phyloP scores from a whole-genome alignment of 1,139 yeast genomes.

The Suhomyces yuchorum region DNA sequence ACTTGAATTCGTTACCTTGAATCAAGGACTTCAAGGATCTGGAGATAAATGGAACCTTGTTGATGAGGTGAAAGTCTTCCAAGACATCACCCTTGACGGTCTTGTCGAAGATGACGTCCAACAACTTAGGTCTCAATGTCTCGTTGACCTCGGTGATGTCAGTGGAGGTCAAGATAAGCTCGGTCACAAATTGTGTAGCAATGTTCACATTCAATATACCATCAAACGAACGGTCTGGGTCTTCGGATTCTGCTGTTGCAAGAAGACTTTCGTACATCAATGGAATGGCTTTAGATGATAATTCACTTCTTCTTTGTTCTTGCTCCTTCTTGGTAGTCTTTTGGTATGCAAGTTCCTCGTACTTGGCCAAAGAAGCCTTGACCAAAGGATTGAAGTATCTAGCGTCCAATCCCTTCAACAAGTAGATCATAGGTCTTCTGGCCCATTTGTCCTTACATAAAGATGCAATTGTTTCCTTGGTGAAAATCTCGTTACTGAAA shows the following conservation, averaged over 20 bases:
- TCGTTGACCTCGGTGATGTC: conserved; percentile 49
- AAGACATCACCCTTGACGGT: conserved; percentile 72
- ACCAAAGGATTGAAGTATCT: conserved; percentile 78
- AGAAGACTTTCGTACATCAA: conserved; percentile 58
- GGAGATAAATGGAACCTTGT: conserved; percentile 69
- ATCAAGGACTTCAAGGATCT: conserved; percentile 78
- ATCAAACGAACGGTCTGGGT: conserved; percentile 27
- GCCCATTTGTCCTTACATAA: conserved; percentile 73
- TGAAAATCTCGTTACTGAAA: conserved; percentile 60
- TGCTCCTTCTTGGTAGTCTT: conserved; percentile 86
- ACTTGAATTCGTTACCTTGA: conserved; percentile 61
- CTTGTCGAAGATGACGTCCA: conserved; percentile 55
- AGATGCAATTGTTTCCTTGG: conserved; percentile 55
- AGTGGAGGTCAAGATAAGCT: conserved; percentile 60
- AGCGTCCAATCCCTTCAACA: conserved; percentile 77
- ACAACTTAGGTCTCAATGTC: conserved; percentile 49
- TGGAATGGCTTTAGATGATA: conserved; percentile 67
- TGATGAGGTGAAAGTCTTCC: conserved; percentile 65
- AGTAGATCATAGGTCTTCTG: conserved; percentile 84
- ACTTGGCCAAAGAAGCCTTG: conserved; percentile 58
- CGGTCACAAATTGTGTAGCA: conserved; percentile 83
- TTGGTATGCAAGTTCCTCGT: conserved; percentile 63
- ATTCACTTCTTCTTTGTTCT: conserved; percentile 71
- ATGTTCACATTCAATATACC: conserved; percentile 64
- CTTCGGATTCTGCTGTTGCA: conserved; percentile 37